Evolutionary conservation across 2,329 filamentous ascomycete genomes (phyloP).

Genomic region (Helicocarpus griseus): DNA sequence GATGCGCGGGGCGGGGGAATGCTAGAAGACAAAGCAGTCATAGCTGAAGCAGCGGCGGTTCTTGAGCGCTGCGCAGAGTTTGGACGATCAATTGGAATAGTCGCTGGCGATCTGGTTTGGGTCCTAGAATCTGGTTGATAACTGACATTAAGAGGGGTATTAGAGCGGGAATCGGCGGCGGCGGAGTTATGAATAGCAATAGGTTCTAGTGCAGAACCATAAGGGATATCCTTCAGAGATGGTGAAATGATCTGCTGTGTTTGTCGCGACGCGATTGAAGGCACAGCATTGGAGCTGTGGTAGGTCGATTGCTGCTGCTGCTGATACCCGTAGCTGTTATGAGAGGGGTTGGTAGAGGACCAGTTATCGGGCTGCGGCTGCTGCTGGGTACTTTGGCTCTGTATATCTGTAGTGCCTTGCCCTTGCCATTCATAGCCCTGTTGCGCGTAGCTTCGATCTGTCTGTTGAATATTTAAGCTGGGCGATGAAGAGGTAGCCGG

Average conservation of each 20-base stretch:
- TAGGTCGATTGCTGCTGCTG: slow-evolving; percentile 7
- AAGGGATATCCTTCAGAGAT: neutral
- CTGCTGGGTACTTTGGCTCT: neutral
- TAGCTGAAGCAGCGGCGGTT: slow-evolving; percentile 10
- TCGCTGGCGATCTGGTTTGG: neutral
- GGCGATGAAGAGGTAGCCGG: slow-evolving; percentile 3
- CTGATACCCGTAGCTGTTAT: slow-evolving; percentile 3
- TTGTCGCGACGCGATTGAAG: neutral
- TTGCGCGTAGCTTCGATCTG: slow-evolving; percentile 7
- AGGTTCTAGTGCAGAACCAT: neutral
- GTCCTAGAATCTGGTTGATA: neutral
- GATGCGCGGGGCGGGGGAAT: neutral
- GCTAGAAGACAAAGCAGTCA: slow-evolving; percentile 12
- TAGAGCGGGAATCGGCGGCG: neutral
- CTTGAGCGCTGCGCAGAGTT: slow-evolving; percentile 9
- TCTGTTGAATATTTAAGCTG: slow-evolving; percentile 2
- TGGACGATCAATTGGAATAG: slow-evolving; percentile 4
- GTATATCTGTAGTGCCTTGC: slow-evolving; percentile 3
- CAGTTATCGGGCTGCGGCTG: slow-evolving; percentile 6
- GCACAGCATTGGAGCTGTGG: slow-evolving; percentile 2
- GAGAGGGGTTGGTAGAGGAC: slow-evolving; percentile 2
- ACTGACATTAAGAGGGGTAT: neutral
- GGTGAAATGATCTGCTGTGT: slow-evolving; percentile 2
- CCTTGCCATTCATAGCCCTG: slow-evolving; percentile 8
- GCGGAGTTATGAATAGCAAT: neutral